Conservation (phyloP, 2,329 filamentous ascomycete genomes). For the Cephalotrichum gorgonifer region DNA sequence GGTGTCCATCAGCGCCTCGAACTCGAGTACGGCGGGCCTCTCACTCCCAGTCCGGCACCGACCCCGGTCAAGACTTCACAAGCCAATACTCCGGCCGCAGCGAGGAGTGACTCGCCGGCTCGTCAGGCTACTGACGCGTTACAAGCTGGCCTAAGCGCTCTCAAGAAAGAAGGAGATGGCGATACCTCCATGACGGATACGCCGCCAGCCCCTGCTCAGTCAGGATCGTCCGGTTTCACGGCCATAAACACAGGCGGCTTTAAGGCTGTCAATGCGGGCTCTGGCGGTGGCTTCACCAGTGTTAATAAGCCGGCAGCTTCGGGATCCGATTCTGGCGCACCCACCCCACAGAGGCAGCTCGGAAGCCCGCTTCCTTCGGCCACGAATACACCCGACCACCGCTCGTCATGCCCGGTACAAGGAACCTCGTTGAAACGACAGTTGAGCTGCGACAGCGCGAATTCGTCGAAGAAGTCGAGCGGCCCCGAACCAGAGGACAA, state of each 20-base stretch:
- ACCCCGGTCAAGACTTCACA: constrained; percentile 60
- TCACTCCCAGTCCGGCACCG: constrained; percentile 63
- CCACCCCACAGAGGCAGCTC: constrained; percentile 30
- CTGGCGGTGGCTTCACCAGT: constrained; percentile 43
- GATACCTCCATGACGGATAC: constrained; percentile 39
- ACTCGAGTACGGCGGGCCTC: constrained; percentile 81
- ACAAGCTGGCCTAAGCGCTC: constrained; percentile 34
- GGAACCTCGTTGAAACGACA: constrained; percentile 67
- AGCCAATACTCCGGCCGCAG: constrained; percentile 47
- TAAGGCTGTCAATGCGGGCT: constrained; percentile 57
- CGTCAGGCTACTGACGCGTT: constrained; percentile 42
- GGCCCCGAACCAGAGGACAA: constrained; percentile 43
- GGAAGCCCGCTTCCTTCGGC: constrained; percentile 53
- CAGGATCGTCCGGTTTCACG: constrained; percentile 44
- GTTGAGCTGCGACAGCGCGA: constrained; percentile 48
- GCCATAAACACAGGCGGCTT: constrained; percentile 52
- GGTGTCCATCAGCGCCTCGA: constrained; percentile 95
- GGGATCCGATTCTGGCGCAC: constrained; percentile 2
- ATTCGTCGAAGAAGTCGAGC: constrained; percentile 36
- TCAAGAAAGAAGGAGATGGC: constrained; percentile 34
- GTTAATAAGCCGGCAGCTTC: constrained; percentile 42
- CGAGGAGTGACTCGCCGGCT: constrained; percentile 58
- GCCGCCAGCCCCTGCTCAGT: constrained; percentile 18
- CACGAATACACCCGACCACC: constrained; percentile 55
- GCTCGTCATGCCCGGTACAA: constrained; percentile 41